Evolutionary conservation across 2,329 filamentous ascomycete genomes (phyloP).

Genomic region (Colletotrichum kahawae): DNA sequence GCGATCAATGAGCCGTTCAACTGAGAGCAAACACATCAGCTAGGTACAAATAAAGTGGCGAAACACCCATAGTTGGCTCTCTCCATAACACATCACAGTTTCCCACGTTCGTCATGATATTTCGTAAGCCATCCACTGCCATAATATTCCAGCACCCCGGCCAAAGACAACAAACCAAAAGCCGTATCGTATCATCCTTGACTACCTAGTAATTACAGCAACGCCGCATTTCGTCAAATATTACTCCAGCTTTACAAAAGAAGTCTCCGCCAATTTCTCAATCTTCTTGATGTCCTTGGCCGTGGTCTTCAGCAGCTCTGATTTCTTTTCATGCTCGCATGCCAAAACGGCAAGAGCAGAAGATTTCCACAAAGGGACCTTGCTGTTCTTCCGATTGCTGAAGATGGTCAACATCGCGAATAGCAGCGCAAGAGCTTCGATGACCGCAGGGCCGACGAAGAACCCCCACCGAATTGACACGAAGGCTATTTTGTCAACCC

Average conservation of each 20-base stretch:
- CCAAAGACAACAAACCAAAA: not conserved
- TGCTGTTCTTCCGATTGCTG: not conserved
- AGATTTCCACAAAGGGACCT: not conserved
- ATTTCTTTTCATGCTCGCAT: not conserved
- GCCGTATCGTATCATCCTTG: no score
- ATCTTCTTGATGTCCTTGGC: not conserved
- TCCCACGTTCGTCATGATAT: no score
- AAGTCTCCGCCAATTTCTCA: rapidly evolving
- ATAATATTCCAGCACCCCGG: not conserved
- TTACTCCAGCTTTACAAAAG: not conserved
- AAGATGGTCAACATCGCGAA: not conserved
- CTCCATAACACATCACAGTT: no score
- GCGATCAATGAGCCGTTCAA: not conserved
- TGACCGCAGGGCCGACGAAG: not conserved
- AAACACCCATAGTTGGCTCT: not conserved
- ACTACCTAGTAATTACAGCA: no score
- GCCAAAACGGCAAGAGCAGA: not conserved
- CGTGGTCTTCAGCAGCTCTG: not conserved
- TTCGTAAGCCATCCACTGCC: not conserved
- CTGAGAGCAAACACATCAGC: not conserved
- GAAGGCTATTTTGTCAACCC: rapidly evolving
- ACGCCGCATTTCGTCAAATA: not conserved
- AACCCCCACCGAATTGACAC: not conserved
- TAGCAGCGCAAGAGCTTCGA: not conserved
- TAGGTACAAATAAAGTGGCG: not conserved